These are phyloP conservation scores for Dryas drummondii DNA, from an alignment of 306 rosid species.

Conservation along the genomic window DNA sequence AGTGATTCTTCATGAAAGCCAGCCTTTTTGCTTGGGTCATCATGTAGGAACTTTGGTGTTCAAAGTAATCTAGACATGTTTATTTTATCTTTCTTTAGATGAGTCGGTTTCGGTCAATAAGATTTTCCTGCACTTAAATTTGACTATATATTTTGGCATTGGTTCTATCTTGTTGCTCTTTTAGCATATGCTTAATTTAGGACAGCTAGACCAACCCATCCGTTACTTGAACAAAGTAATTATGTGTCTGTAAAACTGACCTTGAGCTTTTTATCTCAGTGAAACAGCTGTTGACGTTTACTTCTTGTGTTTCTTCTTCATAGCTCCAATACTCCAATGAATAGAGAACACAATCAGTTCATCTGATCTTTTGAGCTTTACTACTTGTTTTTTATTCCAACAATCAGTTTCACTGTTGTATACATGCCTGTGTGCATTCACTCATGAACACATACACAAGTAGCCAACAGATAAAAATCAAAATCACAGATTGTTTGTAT, in stretches of 20 bases:
- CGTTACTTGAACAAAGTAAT: background rate
- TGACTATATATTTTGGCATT: background rate
- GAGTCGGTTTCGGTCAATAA: background rate
- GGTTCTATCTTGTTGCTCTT: background rate
- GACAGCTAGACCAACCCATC: background rate
- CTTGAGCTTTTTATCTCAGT: background rate
- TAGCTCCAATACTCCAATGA: background rate
- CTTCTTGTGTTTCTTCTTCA: background rate
- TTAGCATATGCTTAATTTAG: background rate
- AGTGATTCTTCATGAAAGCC: constrained; percentile 22
- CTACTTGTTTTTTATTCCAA: too few relatives aligned
- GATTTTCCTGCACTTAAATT: background rate
- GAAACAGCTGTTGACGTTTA: background rate
- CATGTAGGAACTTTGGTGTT: constrained; percentile 15
- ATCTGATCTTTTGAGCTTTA: too few relatives aligned
- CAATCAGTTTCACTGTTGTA: too few relatives aligned
- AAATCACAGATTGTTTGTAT: too few relatives aligned
- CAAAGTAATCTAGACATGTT: constrained; percentile 20
- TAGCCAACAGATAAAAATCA: too few relatives aligned
- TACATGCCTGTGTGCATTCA: too few relatives aligned
- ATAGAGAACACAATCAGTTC: background rate
- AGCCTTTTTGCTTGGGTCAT: background rate
- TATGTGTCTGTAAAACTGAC: background rate
- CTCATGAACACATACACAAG: too few relatives aligned
- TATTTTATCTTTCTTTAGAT: background rate